Evolutionary conservation across 1,284 basidiomycete species (phyloP), one percentile per base, ranked within the genome.

Genomic region (Termitomyces sp.): DNA sequence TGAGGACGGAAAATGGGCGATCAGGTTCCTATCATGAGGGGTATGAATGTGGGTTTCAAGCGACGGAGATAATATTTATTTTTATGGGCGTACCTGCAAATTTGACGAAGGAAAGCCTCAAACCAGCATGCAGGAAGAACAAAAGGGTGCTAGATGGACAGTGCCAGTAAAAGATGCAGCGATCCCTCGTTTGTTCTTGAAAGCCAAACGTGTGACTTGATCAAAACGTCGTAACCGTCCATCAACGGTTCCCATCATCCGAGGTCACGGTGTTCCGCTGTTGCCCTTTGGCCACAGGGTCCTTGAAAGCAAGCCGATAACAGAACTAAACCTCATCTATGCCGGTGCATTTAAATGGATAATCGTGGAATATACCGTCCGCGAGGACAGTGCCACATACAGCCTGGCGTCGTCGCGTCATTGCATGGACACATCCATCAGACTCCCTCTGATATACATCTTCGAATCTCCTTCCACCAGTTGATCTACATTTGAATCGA

Each of bases 151-250:
- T 50, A 12, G 45, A 41, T 26, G 19, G 21, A 15, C 31, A 31
- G 36, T n/a, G n/a, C 28, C 28, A 30, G 28, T 30, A 8, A 53
- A 36, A 17, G n/a, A 38, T n/a, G 12, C 47, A 31, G 8, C 39
- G 39, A 24, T 13, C 33, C 33, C 19, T 50, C 39, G 31, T 24
- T 40, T 34, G 47, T 50, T 40, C 33, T 38, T 39, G n/a, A 52
- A 42, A 49, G 34, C 31, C 31, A 3, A 24, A 24, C 5, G 56
- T 59, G 56, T 59, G 58, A 54, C 50, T 5, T 58, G 56, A 58
- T 60, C 47, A 58, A 55, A 53, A 21, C 30, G 39, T 41, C 28
- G 59, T 58, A 55, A 56, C 52, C 52, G 52, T 53, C 57, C 51
- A 42, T 56, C 52, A 54, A 53, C 57, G 57, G 57, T 58, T 60